Base-by-base conservation (phyloP, 1,139 yeast genomes). In the Candida sanyaensis region DNA sequence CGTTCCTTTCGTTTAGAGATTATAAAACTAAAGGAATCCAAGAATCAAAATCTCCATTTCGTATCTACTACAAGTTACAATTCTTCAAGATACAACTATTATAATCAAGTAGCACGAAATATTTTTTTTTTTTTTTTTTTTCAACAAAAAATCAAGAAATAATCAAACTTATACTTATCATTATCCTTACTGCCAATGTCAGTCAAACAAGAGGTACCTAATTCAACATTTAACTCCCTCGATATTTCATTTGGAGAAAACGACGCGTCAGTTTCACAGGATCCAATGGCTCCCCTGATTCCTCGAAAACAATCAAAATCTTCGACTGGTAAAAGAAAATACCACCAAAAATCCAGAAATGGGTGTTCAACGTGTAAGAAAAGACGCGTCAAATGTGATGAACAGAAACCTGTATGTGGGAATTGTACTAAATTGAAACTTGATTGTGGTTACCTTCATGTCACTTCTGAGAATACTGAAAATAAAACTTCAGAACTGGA, bases 361-460 rank as follows among this genome's bases (percentile, higher is more conserved):
- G 98, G 98, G 0, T 92, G 98, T 65, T 79, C 84, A 39, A 88
- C 96, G 1, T 92, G 98, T 67, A 92, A 92, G 62, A 78, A 81
- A 56, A 78, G 97, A 57, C 73, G 97, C 47, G 96, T 92, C 42
- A 92, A 92, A 63, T 92, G 98, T 72, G 97, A 92, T 64, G 98
- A 92, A 64, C 73, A 75, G 0, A 86, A 83, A 56, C 98, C 98
- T 0, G 63, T 73, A 12, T 92, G 98, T 65, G 74, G 73, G 27
- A 90, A 90, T 66, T 92, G 98, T 65, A 68, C 74, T 48, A 84
- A 88, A 55, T 79, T 91, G 81, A 86, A 86, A 36, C 73, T 92
- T 36, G 86, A 80, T 30, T 92, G 98, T 70, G 79, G 84, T 0
- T 87, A 86, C 57, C 56, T 72, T 6, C 41, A 53, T 13, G 58